Evolutionary conservation across 225 moss, liverwort and hornwort species (phyloP), one percentile per base, ranked within the genome.

Genomic region (Pseudisothecium myosuroides): DNA sequence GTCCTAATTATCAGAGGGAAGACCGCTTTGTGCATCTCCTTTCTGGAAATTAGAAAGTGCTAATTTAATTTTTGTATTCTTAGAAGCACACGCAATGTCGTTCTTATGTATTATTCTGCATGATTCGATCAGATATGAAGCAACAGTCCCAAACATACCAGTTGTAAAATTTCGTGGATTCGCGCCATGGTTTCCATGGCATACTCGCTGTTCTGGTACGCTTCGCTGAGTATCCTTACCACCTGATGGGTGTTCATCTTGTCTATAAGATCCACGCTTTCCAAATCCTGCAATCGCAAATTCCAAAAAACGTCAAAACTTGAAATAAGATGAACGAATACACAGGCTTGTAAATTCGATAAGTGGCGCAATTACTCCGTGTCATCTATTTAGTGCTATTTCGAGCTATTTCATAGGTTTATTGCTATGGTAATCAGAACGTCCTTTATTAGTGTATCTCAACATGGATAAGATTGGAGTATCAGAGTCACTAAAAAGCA

Each of bases 201-300:
- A 22, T 89, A 94, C 76, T 83, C 60, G 89, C 94, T 94, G 84
- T 58, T 90, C 90, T 94, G 90, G 61, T 93, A 94, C 41, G 90
- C 89, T 27, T 94, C 94, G 83, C 69, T 52, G 23, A 94, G 89
- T 88, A 93, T 94, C 90, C 86, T 90, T 12, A 94, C 94, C 83
- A 93, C 93, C 86, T 94, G 94, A 52, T 89, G 64, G 17, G 94
- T 93, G 79, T 91, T 94, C 94, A 94, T 92, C 88, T 90, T 94
- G 88, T 94, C 94, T 16, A 94, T 91, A 34, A 61, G 88, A 85
- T 93, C 93, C 64, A 90, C 90, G 88, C 88, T 93, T 63, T 93
- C 94, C 87, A 92, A n/a, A 86, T 94, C 94, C 94, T 94, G 91
- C 67, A 23, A 74, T 85, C 62, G 58, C 56, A 50, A 71, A 21